Evolutionary conservation across 345 rosid species (phyloP).

Genomic region (Citrus australasica): DNA sequence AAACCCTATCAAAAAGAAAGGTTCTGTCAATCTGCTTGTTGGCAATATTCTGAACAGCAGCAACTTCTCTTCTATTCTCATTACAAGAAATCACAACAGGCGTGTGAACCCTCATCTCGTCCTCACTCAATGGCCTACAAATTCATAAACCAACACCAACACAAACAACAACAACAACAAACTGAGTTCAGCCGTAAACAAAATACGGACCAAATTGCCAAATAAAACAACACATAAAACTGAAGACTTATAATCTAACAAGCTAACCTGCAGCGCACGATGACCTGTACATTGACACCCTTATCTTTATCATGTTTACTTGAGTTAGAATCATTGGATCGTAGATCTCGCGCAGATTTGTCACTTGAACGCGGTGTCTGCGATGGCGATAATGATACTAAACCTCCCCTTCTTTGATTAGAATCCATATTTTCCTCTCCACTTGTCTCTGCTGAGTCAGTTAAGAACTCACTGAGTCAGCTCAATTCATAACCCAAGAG

Average conservation of each 20-base stretch:
- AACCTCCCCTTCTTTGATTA: slow-evolving; percentile 58
- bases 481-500: slow-evolving; percentile 6
- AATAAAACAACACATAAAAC: background rate
- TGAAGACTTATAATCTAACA: background rate
- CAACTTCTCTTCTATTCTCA: slow-evolving; percentile 85
- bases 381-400: slow-evolving; percentile 71
- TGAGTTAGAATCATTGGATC: slow-evolving; percentile 73
- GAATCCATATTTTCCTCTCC: slow-evolving; percentile 50
- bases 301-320: slow-evolving; percentile 79
- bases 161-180: background rate
- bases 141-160: background rate
- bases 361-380: slow-evolving; percentile 93
- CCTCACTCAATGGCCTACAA: slow-evolving; percentile 87
- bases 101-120: slow-evolving; percentile 65
- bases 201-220: background rate
- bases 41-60: slow-evolving; percentile 83
- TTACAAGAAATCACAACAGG: slow-evolving; percentile 88
- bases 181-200: background rate
- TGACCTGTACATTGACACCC: slow-evolving; percentile 97
- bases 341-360: slow-evolving; percentile 77
- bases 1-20: slow-evolving; percentile 91
- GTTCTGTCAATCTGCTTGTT: slow-evolving; percentile 96
- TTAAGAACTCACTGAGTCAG: slow-evolving; percentile 20
- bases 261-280: slow-evolving; percentile 89
- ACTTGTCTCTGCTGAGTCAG: background rate